phyloP scores from a whole-genome alignment of 2,329 filamentous ascomycete species.

The Ascochyta clinopodiicola region DNA sequence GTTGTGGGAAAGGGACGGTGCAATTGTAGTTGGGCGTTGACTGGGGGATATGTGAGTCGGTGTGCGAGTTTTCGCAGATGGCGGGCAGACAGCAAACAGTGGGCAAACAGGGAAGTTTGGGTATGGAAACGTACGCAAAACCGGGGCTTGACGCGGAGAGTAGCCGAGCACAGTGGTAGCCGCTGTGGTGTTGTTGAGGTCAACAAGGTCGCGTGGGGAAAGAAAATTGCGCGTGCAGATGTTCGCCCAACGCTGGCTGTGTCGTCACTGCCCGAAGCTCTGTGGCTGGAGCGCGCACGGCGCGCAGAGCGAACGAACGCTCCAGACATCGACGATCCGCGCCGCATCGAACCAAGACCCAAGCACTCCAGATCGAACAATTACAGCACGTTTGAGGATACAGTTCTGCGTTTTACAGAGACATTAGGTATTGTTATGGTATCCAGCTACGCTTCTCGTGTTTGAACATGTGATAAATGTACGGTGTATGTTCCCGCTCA shows the following conservation, averaged over 20 bases:
- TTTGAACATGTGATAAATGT: neutral
- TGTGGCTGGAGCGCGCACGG: slow-evolving; percentile 12
- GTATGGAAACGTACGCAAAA: slow-evolving; percentile 3
- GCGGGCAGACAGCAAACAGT: slow-evolving; percentile 3
- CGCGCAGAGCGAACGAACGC: neutral
- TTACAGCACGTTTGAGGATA: neutral
- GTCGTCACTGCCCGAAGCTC: slow-evolving; percentile 9
- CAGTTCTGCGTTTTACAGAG: neutral
- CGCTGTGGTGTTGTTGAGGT: slow-evolving; percentile 5
- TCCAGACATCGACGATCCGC: slow-evolving; percentile 17
- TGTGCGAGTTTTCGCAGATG: slow-evolving; percentile 5
- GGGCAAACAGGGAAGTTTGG: neutral
- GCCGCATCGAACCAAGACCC: neutral
- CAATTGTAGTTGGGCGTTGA: slow-evolving; percentile 29
- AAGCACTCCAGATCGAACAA: neutral
- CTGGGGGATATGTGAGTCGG: slow-evolving; percentile 18
- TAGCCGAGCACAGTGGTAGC: slow-evolving; percentile 1
- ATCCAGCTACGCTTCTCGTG: neutral
- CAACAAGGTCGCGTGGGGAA: slow-evolving; percentile 7
- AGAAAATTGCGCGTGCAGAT: slow-evolving; percentile 10
- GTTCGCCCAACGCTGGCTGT: slow-evolving; percentile 12
- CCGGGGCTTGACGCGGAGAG: neutral
- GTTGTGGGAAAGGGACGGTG: slow-evolving; percentile 17
- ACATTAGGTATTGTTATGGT: neutral
- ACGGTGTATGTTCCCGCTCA: neutral